phyloP scores from a whole-genome alignment of 2,329 filamentous ascomycete genomes.

The Xylaria sp. region DNA sequence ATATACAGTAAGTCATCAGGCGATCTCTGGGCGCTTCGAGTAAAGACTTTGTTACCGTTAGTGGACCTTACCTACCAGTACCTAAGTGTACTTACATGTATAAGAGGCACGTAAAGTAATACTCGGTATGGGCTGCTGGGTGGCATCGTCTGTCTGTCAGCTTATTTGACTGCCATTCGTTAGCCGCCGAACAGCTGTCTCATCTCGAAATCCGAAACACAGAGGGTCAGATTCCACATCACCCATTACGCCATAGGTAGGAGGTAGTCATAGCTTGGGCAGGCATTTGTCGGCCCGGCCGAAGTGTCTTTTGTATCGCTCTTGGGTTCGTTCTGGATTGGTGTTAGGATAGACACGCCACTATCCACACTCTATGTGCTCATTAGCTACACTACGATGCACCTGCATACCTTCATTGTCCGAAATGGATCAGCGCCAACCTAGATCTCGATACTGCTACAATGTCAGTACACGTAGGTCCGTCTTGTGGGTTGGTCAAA shows the following conservation, averaged over 20 bases:
- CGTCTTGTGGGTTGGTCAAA: not conserved
- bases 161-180: slow-evolving; percentile 30
- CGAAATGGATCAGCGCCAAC: slow-evolving; percentile 23
- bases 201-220: slow-evolving; percentile 45
- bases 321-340: slow-evolving; percentile 21
- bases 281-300: slow-evolving; percentile 29
- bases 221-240: slow-evolving; percentile 32
- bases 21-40: slow-evolving; percentile 21
- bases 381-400: slow-evolving; percentile 32
- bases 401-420: slow-evolving; percentile 11
- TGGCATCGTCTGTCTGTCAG: slow-evolving; percentile 8
- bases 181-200: slow-evolving; percentile 46
- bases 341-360: slow-evolving; percentile 24
- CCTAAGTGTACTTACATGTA: too few species aligned
- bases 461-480: too few species aligned
- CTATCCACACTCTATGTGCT: slow-evolving; percentile 17
- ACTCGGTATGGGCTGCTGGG: not conserved
- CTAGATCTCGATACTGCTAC: slow-evolving; percentile 17
- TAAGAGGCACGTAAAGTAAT: slow-evolving; percentile 9
- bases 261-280: slow-evolving; percentile 4
- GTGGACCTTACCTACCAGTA: not conserved
- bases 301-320: slow-evolving; percentile 22
- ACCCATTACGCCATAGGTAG: slow-evolving; percentile 25
- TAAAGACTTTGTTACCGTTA: not conserved
- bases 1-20: not conserved